A percentile compares a stretch with the other conserved stretches of the same genome.
Conservation (phyloP, 305 asterid species). For the Stenogyne calaminthoides region DNA sequence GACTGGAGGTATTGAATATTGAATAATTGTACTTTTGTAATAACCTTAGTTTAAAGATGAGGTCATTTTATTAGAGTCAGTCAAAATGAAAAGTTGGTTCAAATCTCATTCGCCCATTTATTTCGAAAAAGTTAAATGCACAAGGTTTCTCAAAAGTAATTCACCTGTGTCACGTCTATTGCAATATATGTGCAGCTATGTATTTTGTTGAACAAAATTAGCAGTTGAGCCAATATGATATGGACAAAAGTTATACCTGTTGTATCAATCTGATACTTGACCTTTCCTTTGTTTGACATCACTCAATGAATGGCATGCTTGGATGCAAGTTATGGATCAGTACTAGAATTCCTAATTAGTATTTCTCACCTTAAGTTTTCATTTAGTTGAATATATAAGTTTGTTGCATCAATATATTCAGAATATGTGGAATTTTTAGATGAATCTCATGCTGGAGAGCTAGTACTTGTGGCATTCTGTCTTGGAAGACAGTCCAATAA, state of each 20-base stretch:
- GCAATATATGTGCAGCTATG: conserved; percentile 20
- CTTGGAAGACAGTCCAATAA: conserved; percentile 12
- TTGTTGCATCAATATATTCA: conserved; percentile 3
- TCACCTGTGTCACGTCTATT: background rate
- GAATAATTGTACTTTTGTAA: background rate
- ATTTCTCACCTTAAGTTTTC: background rate
- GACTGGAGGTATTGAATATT: background rate
- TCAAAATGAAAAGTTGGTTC: background rate
- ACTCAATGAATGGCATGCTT: conserved; percentile 6
- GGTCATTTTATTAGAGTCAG: background rate
- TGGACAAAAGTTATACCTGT: background rate
- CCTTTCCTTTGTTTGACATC: background rate
- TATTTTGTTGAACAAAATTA: background rate
- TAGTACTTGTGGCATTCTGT: background rate
- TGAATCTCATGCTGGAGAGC: conserved; percentile 7
- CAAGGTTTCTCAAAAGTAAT: background rate
- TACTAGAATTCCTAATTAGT: conserved; percentile 11
- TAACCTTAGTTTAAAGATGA: background rate
- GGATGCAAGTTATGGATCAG: conserved; percentile 17
- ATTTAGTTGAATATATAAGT: conserved; percentile 18
- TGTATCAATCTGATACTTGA: conserved; percentile 18
- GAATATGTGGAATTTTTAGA: background rate
- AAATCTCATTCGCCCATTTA: background rate
- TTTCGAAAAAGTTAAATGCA: background rate
- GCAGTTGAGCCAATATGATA: background rate